Conservation (phyloP, 2,329 filamentous ascomycete species). For the Aureobasidium uvarum region DNA sequence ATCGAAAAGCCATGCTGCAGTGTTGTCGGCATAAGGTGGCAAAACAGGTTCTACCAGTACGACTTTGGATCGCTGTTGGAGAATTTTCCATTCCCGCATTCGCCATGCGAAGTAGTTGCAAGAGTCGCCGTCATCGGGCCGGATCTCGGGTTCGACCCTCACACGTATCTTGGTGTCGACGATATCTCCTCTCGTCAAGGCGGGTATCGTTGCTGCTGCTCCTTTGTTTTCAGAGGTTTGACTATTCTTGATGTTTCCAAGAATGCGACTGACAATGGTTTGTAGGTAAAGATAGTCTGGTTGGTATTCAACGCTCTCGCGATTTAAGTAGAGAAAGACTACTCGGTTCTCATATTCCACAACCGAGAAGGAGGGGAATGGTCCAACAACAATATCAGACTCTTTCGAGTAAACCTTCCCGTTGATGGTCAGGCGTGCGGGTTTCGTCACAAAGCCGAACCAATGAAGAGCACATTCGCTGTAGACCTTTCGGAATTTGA, state of each 20-base stretch:
- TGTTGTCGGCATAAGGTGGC: not conserved
- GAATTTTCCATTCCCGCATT: slow-evolving; percentile 7
- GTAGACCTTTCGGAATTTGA: not conserved
- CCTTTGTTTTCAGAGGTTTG: not conserved
- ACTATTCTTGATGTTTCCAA: not conserved
- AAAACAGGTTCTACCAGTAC: not conserved
- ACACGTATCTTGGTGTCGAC: not conserved
- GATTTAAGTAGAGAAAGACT: slow-evolving; percentile 4
- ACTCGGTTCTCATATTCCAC: not conserved
- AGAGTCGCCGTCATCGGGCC: not conserved
- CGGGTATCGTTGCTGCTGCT: not conserved
- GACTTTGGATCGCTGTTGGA: not conserved
- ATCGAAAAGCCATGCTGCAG: not conserved
- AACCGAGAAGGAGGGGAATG: not conserved
- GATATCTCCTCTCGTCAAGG: not conserved
- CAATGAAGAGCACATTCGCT: not conserved
- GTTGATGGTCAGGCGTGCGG: not conserved
- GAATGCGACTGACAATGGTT: not conserved
- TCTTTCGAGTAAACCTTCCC: not conserved
- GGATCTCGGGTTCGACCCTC: not conserved
- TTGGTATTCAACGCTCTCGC: not conserved
- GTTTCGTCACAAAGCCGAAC: not conserved
- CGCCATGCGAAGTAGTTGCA: slow-evolving; percentile 3
- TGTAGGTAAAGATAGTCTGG: not conserved
- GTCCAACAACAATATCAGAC: slow-evolving; percentile 1